Base-by-base conservation (phyloP, 2,329 filamentous ascomycete species). In the Plenodomus biglobosus region DNA sequence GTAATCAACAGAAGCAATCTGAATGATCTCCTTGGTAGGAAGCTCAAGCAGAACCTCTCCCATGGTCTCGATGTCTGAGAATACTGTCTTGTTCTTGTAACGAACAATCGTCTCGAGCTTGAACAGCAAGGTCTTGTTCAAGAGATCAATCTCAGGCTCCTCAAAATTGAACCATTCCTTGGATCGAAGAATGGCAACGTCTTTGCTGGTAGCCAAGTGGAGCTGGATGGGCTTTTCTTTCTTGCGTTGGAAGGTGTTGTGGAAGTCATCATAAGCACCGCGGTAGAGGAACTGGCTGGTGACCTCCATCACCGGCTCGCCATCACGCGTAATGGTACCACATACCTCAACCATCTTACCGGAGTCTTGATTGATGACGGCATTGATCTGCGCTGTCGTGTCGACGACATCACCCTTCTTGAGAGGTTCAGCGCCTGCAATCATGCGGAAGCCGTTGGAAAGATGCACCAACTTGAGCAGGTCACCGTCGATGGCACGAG, bases 321-420 rank as follows among this genome's bases (percentile, higher is more conserved):
- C 87, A 44, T 92, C 85, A 37, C 94, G 87, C 44, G 83, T 87
- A 65, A 99, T 96, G 5, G 94, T 99, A 54, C 94, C 94, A 66
- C 92, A 96, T n/a, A 99, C 92, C 75, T 99, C 95, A 16, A 99
- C 95, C 92, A 99, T 96, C 81, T 99, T 99, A 40, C 94, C 94
- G 51, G 94, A 91, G 13, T 96, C 91, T 73, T 99, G 92, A 77
- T 97, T 99, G 78, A 99, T 87, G 65, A 99, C 91, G 15, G 94
- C 91, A 64, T 99, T 97, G 77, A 99, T 89, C 72, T 95, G 91
- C 37, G 94, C 94, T 46, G 90, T 95, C 2, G 94, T 97, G 54
- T 90, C 86, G 17, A 99, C 83, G 54, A 92, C 84, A 70, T 99
- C 94, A 22, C 91, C 94, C 77, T 95, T 96, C 82, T 96, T 95